Conservation (phyloP, 1,284 basidiomycete genomes). For the Entoloma clypeatum region DNA sequence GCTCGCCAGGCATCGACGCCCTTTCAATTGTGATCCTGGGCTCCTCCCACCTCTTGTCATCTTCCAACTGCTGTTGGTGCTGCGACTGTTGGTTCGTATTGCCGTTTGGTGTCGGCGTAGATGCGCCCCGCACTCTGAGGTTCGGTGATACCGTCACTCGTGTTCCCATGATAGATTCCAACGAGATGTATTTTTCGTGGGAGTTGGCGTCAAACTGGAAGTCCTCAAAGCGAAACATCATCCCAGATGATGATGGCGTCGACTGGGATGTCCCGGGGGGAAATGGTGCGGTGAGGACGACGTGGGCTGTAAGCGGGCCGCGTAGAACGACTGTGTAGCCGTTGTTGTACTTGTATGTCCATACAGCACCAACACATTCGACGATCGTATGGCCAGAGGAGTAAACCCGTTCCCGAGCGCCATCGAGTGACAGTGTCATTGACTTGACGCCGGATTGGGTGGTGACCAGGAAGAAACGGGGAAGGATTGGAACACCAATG, state of each 20-base stretch:
- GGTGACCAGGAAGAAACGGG: constrained; percentile 79
- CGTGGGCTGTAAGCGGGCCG: constrained; percentile 63
- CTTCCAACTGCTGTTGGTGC: constrained; percentile 34
- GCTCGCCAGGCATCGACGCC: constrained; percentile 65
- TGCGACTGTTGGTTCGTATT: constrained; percentile 19
- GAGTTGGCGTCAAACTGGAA: constrained; percentile 64
- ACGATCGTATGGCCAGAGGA: constrained; percentile 50
- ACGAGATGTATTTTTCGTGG: constrained; percentile 65
- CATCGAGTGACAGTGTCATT: constrained; percentile 69
- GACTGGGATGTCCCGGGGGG: constrained; percentile 24
- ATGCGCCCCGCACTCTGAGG: constrained; percentile 34
- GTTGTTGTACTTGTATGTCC: constrained; percentile 73
- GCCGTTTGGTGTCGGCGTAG: constrained; percentile 33
- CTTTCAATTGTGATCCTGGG: constrained; percentile 53
- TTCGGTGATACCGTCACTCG: constrained; percentile 40
- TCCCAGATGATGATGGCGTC: constrained; percentile 18
- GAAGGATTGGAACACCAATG: constrained; percentile 69
- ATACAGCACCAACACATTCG: constrained; percentile 64
- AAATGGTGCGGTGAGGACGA: constrained; percentile 38
- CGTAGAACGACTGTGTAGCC: constrained; percentile 71
- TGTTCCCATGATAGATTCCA: constrained; percentile 54
- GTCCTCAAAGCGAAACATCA: constrained; percentile 58
- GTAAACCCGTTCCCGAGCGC: constrained; percentile 59
- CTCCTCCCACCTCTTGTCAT: constrained; percentile 60
- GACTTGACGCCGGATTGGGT: constrained; percentile 76